Conservation (phyloP, 176 grass and related monocot genomes). For the Oryza coarctata region DNA sequence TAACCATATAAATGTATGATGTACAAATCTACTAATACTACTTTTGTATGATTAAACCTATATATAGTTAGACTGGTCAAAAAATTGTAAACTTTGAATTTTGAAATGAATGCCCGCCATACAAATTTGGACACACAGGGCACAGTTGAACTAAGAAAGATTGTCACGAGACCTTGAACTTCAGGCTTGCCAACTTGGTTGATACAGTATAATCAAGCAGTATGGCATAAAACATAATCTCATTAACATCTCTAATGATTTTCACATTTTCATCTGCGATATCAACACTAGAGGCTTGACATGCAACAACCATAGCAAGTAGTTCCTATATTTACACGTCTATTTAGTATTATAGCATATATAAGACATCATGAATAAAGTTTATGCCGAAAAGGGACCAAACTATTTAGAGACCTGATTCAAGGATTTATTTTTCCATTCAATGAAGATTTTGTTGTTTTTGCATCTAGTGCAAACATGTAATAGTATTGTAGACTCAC, state of each 20-base stretch:
- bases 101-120: too few species aligned
- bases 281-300: background rate
- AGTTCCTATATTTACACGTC: background rate
- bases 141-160: background rate
- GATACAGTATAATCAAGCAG: background rate
- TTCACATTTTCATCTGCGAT: background rate
- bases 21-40: too few species aligned
- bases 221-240: background rate
- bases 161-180: background rate
- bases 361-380: background rate
- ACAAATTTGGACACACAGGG: too few species aligned
- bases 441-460: background rate
- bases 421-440: background rate
- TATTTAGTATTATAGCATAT: background rate
- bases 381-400: background rate
- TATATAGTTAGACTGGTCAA: too few species aligned
- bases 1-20: too few species aligned
- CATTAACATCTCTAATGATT: background rate
- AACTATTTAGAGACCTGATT: background rate
- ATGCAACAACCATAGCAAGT: slow-evolving; percentile 7
- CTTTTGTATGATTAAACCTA: too few species aligned
- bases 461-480: background rate
- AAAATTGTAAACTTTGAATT: too few species aligned
- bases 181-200: slow-evolving; percentile 2
- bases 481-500: background rate